Conservation (phyloP, 2,329 filamentous ascomycete species). For the Nothopassalora personata region DNA sequence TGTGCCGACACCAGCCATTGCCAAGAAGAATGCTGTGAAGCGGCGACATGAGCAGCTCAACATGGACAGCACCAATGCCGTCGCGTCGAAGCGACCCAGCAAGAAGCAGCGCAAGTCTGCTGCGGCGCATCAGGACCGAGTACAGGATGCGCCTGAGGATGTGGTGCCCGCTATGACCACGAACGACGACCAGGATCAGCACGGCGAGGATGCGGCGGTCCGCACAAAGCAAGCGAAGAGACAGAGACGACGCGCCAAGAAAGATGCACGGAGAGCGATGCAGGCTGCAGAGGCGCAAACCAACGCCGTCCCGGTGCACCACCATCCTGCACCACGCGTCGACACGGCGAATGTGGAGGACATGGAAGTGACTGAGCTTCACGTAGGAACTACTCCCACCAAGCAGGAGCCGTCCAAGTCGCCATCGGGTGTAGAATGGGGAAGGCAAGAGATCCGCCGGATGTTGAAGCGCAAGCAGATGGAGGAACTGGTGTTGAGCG, state of each 20-base stretch:
- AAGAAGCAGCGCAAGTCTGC: conserved; percentile 8
- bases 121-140: not conserved
- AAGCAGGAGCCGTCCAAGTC: not conserved
- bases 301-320: not conserved
- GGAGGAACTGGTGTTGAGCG: conserved; percentile 4
- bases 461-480: conserved; percentile 6
- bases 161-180: not conserved
- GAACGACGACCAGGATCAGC: not conserved
- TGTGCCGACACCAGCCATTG: not conserved
- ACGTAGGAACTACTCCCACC: not conserved
- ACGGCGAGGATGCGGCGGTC: not conserved
- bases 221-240: not conserved
- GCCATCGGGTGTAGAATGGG: not conserved
- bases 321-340: not conserved
- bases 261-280: not conserved
- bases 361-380: not conserved
- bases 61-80: conserved; percentile 3
- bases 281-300: not conserved
- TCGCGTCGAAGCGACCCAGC: conserved; percentile 4
- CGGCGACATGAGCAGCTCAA: conserved; percentile 9
- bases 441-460: not conserved
- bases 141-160: not conserved
- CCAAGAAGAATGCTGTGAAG: not conserved
- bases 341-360: not conserved
- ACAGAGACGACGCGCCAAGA: not conserved